These are phyloP conservation scores for Prunus mume DNA, from an alignment of 306 rosid genomes.

Conservation along the genomic window DNA sequence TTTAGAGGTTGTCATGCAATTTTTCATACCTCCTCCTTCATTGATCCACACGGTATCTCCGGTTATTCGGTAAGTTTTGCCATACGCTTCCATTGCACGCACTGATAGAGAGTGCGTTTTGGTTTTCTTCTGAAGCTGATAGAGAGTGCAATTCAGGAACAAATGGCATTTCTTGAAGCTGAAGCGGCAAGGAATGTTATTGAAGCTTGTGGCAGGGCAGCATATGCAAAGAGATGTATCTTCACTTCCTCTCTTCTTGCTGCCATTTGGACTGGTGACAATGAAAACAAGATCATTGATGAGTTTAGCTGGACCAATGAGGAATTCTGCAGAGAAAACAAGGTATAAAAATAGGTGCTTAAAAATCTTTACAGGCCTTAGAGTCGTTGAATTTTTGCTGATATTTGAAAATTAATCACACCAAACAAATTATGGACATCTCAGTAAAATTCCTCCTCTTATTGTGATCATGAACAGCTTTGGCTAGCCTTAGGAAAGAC, in stretches of 20 bases:
- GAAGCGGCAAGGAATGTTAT: constrained; percentile 9
- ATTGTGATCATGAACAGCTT: not conserved
- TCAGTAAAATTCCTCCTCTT: not conserved
- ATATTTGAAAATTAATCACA: not conserved
- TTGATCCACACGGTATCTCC: constrained; percentile 12
- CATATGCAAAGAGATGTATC: constrained; percentile 9
- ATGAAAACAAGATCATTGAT: constrained; percentile 13
- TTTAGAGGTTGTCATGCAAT: constrained; percentile 13
- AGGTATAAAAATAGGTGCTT: not conserved
- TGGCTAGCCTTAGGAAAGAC: constrained; percentile 21
- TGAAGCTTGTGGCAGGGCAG: constrained; percentile 5
- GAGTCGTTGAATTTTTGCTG: not conserved
- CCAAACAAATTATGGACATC: not conserved
- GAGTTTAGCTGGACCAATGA: constrained; percentile 9
- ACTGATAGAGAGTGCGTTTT: not conserved
- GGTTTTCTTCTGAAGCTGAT: not conserved
- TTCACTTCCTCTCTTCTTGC: constrained; percentile 19
- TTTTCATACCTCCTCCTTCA: constrained; percentile 14
- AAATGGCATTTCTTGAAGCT: constrained; percentile 16
- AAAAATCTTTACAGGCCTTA: not conserved
- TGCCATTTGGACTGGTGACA: not conserved
- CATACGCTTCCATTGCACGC: not conserved
- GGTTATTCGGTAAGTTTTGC: not conserved
- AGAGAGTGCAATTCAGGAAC: not conserved
- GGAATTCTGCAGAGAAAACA: constrained; percentile 15